These are phyloP conservation scores for Aspergillus homomorphus DNA, from an alignment of 495 filamentous ascomycete genomes.

Conservation along the genomic window DNA sequence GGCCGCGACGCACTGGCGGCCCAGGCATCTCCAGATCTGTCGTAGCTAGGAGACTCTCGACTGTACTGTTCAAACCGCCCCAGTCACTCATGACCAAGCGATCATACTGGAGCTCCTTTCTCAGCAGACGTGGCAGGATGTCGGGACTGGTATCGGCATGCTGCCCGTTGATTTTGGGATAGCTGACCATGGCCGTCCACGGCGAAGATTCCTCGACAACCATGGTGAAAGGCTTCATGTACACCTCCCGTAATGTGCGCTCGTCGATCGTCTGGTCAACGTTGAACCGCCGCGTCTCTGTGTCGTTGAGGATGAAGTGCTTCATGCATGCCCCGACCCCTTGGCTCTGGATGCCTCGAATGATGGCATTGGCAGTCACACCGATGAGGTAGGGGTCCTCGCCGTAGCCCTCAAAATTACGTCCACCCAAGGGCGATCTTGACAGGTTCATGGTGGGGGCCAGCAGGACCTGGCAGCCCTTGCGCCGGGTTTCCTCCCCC, in stretches of 20 bases:
- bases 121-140: neutral
- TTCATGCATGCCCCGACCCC: neutral
- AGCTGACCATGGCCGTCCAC: slow-evolving; percentile 61
- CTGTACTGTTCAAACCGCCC: neutral
- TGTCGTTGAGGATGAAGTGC: neutral
- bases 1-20: neutral
- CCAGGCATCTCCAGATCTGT: neutral
- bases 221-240: slow-evolving; percentile 63
- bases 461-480: slow-evolving; percentile 3
- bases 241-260: slow-evolving; percentile 46
- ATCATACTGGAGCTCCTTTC: neutral
- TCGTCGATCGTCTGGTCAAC: neutral
- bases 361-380: neutral
- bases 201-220: slow-evolving; percentile 55
- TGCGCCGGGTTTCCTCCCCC: no score
- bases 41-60: neutral
- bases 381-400: slow-evolving; percentile 6
- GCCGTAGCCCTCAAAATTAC: slow-evolving; percentile 14
- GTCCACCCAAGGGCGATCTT: slow-evolving; percentile 11
- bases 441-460: slow-evolving; percentile 7
- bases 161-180: slow-evolving; percentile 38
- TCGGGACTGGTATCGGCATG: neutral
- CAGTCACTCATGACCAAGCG: neutral
- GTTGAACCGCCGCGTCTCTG: neutral
- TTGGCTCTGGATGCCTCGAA: neutral